Evolutionary conservation across 1,139 yeast genomes (phyloP).

Genomic region (Candida pseudoviswanathii): DNA sequence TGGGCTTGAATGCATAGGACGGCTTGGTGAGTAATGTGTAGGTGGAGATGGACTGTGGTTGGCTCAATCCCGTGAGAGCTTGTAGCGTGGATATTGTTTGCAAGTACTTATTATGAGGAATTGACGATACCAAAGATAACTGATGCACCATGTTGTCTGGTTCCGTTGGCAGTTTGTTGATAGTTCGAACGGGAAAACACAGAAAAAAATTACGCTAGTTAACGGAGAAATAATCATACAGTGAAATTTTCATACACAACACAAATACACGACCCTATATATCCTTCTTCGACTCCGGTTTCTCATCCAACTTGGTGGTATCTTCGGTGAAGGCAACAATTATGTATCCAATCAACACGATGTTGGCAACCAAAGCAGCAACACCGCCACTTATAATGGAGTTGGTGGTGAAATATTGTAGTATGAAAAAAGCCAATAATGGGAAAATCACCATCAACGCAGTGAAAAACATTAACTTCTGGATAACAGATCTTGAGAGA

Average conservation of each 20-base stretch:
- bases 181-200: background rate
- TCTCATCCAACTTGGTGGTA: conserved; percentile 37
- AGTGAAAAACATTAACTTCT: conserved; percentile 82
- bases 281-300: conserved; percentile 17
- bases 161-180: background rate
- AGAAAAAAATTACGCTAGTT: background rate
- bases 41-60: conserved; percentile 44
- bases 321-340: conserved; percentile 87
- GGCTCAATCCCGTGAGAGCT: conserved; percentile 44
- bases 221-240: background rate
- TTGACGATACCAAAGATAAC: conserved; percentile 41
- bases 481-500: conserved; percentile 53
- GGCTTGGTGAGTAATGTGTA: conserved; percentile 49
- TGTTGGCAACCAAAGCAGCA: conserved; percentile 86
- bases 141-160: conserved; percentile 41
- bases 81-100: conserved; percentile 49
- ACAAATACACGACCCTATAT: conserved; percentile 10
- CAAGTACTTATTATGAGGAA: conserved; percentile 43
- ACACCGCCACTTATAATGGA: conserved; percentile 84
- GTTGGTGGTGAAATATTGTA: conserved; percentile 57
- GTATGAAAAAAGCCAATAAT: conserved; percentile 65
- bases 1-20: conserved; percentile 45
- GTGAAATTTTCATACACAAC: background rate
- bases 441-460: conserved; percentile 88
- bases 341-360: conserved; percentile 83